Evolutionary conservation across 306 rosid genomes (phyloP), one percentile per base, ranked within the genome.

Genomic region (Prunus mira): DNA sequence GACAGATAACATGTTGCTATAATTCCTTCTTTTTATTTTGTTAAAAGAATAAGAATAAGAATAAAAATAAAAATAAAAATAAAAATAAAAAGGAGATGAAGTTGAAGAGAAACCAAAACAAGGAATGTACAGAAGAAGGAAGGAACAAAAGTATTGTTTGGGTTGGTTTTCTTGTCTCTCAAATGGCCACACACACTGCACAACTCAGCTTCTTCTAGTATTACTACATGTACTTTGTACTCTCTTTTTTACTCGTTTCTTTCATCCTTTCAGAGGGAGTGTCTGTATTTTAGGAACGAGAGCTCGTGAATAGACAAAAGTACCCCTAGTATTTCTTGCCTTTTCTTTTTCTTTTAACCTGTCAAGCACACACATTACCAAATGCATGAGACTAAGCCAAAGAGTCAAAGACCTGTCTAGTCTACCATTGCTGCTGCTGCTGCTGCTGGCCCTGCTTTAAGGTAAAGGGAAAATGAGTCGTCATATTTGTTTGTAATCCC

Each of bases 121-220:
- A 82, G 80, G 87, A 84, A 84, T 76, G 80, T 76, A 77, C 79
- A 79, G 77, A 78, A 73, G 58, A 82, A 68, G 78, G 75, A 76
- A 49, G n/a, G 19, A 67, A 30, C 73, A 63, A 81, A 87, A 87
- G 79, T 65, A 88, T 78, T 24, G 25, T 24, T 78, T 76, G 76
- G 82, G 87, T 75, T 84, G 80, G 89, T 85, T 88, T 84, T 82
- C 73, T 73, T 84, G 90, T 91, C 85, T 81, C 86, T 75, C 80
- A 60, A 81, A 75, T 76, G 78, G 80, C 77, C 78, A 82, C 78
- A 46, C 25, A 66, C 46, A 62, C 61, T 9, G 17, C 82, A 76
- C 67, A 68, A 71, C 69, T 67, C 67, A 54, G 24, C 60, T 55
- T 55, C 60, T n/a, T 14, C 56, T 51, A 5, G 38, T 32, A 32